A percentile compares a stretch with the other conserved stretches of the same genome.
Evolutionary conservation across 1,139 yeast species (phyloP).

Genomic region (Geotrichum carabidarum): DNA sequence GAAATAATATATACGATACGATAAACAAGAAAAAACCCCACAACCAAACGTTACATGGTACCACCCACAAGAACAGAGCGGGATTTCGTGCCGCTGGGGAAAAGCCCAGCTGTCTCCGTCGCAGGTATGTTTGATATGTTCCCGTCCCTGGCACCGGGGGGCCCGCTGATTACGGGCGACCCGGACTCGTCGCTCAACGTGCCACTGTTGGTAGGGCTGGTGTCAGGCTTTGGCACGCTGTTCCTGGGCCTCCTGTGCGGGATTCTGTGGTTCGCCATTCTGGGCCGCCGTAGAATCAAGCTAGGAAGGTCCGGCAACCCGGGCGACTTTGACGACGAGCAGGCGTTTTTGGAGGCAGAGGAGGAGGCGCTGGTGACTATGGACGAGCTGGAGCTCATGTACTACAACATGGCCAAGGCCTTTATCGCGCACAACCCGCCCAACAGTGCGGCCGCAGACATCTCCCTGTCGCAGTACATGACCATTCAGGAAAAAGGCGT

Average conservation of each 20-base stretch:
- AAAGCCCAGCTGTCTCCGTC: no score
- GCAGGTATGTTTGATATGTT: no score
- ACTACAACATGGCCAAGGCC: slow-evolving; percentile 54
- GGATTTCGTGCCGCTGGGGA: no score
- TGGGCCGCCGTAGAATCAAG: slow-evolving; percentile 34
- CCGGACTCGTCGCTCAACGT: slow-evolving; percentile 25
- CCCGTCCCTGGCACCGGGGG: no score
- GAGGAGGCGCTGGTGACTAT: slow-evolving; percentile 63
- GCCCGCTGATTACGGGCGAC: background rate
- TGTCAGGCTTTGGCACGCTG: slow-evolving; percentile 38
- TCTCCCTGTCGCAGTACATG: slow-evolving; percentile 45
- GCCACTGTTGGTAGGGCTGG: slow-evolving; percentile 36
- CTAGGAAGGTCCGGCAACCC: slow-evolving; percentile 45
- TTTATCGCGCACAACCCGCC: slow-evolving; percentile 46
- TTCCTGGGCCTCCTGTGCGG: slow-evolving; percentile 34
- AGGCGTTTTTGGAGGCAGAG: slow-evolving; percentile 60
- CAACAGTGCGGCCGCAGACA: slow-evolving; percentile 39
- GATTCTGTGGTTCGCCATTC: slow-evolving; percentile 35
- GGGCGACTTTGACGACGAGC: slow-evolving; percentile 60
- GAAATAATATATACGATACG: no score
- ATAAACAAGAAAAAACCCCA: no score
- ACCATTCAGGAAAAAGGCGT: slow-evolving; percentile 88
- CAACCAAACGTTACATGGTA: no score
- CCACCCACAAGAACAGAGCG: no score
- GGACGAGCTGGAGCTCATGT: slow-evolving; percentile 45